A percentile compares a stretch with the other conserved stretches of the same genome.
These are phyloP conservation scores for Vachellia collinsii DNA, from an alignment of 306 rosid genomes.

Conservation along the genomic window DNA sequence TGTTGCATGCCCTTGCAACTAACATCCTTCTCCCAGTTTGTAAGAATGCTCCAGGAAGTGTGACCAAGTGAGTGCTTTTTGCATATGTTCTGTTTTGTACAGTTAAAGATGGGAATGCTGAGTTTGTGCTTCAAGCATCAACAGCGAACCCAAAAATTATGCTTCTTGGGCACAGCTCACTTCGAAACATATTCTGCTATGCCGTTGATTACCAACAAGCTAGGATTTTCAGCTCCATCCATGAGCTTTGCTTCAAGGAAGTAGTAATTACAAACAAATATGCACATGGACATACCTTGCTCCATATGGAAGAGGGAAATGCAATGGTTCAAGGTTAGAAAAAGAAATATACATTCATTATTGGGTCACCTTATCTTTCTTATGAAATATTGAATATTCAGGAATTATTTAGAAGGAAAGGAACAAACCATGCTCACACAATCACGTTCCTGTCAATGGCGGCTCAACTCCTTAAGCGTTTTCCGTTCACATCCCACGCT, in stretches of 20 bases:
- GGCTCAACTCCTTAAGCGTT: slow-evolving; percentile 37
- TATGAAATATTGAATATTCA: background rate
- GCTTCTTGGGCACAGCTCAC: background rate
- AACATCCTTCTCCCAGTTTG: slow-evolving; percentile 10
- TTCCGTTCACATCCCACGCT: slow-evolving; percentile 27
- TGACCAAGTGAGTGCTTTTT: background rate
- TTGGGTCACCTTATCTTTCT: background rate
- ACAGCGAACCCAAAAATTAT: background rate
- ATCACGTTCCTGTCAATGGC: slow-evolving; percentile 36
- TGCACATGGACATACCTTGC: background rate
- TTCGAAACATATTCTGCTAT: background rate
- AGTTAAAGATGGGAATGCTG: background rate
- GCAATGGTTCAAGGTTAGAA: slow-evolving; percentile 28
- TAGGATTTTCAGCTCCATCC: slow-evolving; percentile 1
- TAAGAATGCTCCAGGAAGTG: background rate
- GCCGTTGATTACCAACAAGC: background rate
- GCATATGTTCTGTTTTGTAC: background rate
- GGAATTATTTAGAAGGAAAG: background rate
- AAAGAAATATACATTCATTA: background rate
- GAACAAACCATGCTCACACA: background rate
- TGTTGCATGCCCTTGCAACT: background rate
- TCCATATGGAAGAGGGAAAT: slow-evolving; percentile 29
- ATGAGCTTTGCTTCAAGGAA: background rate
- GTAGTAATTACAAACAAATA: background rate
- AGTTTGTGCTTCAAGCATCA: background rate